Base-by-base conservation (phyloP, 2,329 filamentous ascomycete genomes). In the Tolypocladium tropicale region DNA sequence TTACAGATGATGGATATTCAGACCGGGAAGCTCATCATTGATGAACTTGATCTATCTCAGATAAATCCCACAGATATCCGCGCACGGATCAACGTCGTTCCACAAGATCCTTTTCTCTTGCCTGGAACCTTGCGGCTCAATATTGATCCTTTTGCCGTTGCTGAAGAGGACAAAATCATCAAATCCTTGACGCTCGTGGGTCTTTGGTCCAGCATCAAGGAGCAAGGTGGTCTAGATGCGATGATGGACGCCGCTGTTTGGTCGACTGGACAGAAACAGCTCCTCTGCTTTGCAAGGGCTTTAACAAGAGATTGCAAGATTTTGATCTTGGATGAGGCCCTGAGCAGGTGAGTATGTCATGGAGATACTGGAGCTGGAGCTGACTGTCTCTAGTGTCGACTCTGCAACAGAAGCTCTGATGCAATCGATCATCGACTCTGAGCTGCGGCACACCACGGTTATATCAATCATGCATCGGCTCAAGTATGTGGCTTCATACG, bases 371-470 rank as follows among this genome's bases (percentile, higher is more conserved):
- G 43, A 21, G 9, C 23, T n/a, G 18, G 12, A 2, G 6, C 28
- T 53, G 2, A 30, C 53, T 11, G 2, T 9, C 10, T 12, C 0
- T 41, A 72, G 67, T 6, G 66, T 72, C 6, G 71, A 73, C 52
- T 53, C 60, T 1, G 64, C 65, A n/a, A 69, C 68, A 0, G 68
- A 72, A 49, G 58, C 61, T 6, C 58, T 64, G 18, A 71, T 74
- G 58, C 67, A 70, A 49, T 59, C 63, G 1, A 60, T 72, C 9
- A 64, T 74, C 18, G 57, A 57, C 4, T 58, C 61, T 1, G 65
- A 71, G 46, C 73, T 74, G 33, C 59, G 58, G 6, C 59, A 65
- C 0, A 77, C 79, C 58, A 87, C 84, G 0, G 75, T 87, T n/a
- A 67, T 76, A 21, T 66, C 70, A 0, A 65, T 75, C n/a, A 69